Percentiles rank a stretch among this genome's conserved stretches.
Evolutionary conservation across 164 flowering plant species (phyloP).

Genomic region (Dillenia turbinata): DNA sequence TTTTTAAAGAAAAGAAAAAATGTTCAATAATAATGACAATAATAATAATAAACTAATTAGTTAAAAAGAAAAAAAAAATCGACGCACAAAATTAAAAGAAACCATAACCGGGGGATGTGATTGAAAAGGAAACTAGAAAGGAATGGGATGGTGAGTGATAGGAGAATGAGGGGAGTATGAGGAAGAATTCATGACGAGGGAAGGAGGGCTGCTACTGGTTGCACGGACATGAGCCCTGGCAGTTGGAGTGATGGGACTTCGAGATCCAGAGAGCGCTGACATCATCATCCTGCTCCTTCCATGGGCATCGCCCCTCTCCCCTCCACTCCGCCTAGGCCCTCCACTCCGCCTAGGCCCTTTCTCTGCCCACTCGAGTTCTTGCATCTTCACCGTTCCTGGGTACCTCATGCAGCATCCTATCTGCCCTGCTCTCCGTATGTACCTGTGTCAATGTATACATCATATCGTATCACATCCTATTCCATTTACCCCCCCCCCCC

Average conservation of each 20-base stretch:
- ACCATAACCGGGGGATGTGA: background rate
- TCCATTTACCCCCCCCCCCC: too few relatives aligned
- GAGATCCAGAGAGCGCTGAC: constrained; percentile 16
- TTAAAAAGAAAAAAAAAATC: background rate
- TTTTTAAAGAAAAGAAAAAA: background rate
- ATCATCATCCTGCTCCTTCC: constrained; percentile 12
- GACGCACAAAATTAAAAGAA: background rate
- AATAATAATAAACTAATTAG: background rate
- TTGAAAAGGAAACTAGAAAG: constrained; percentile 12
- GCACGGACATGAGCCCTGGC: constrained; percentile 4
- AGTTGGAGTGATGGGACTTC: constrained; percentile 20
- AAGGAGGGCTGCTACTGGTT: constrained; percentile 11
- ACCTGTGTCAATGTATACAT: constrained; percentile 22
- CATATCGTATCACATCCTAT: too few relatives aligned
- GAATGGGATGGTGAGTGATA: constrained; percentile 16
- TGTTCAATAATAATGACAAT: constrained; percentile 8
- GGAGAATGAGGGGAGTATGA: constrained; percentile 27
- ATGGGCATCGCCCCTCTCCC: constrained; percentile 18
- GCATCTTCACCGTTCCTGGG: constrained; percentile 36
- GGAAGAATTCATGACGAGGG: constrained; percentile 28
- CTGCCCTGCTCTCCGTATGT: constrained; percentile 54
- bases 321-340: too few relatives aligned
- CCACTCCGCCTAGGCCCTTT: constrained; percentile 59
- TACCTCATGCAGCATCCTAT: constrained; percentile 44
- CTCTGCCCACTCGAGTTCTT: constrained; percentile 67